Percentiles rank a stretch among this genome's conserved stretches.
These are phyloP conservation scores for Taphrina pruni DNA, from an alignment of 1,139 yeast species.

Conservation along the genomic window DNA sequence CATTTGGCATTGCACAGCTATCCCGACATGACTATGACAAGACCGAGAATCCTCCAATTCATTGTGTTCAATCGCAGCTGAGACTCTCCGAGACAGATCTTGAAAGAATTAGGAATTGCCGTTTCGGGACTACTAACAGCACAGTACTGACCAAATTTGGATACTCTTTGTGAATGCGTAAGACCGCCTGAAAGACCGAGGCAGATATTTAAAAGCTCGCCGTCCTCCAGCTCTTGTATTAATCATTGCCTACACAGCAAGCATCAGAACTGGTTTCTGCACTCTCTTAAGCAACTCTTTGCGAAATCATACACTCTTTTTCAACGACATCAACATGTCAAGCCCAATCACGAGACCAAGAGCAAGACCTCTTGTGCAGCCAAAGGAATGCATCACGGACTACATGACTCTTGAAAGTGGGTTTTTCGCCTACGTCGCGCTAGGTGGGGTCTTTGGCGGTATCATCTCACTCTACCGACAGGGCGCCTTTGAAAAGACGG, in stretches of 20 bases:
- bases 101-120: neutral
- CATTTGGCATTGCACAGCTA: neutral
- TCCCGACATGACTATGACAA: too few species aligned
- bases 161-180: neutral
- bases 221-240: neutral
- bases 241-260: neutral
- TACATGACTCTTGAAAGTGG: constrained; percentile 17
- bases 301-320: neutral
- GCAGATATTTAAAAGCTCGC: too few species aligned
- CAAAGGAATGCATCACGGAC: neutral
- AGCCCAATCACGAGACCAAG: constrained; percentile 1
- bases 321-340: neutral
- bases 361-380: neutral
- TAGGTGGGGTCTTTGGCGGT: constrained; percentile 9
- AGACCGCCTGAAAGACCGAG: neutral
- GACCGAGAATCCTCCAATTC: neutral
- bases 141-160: neutral
- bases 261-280: constrained; percentile 9
- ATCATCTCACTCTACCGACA: constrained; percentile 7
- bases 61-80: neutral
- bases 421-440: neutral
- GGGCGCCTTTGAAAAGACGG: constrained; percentile 3
- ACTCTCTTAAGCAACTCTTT: neutral
- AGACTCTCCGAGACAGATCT: neutral
- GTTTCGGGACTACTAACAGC: constrained; percentile 4